Percentiles rank a stretch among this genome's conserved stretches.
Conservation (phyloP, 768 basidiomycete species). For the Gloeopeniophorella convolvens region DNA sequence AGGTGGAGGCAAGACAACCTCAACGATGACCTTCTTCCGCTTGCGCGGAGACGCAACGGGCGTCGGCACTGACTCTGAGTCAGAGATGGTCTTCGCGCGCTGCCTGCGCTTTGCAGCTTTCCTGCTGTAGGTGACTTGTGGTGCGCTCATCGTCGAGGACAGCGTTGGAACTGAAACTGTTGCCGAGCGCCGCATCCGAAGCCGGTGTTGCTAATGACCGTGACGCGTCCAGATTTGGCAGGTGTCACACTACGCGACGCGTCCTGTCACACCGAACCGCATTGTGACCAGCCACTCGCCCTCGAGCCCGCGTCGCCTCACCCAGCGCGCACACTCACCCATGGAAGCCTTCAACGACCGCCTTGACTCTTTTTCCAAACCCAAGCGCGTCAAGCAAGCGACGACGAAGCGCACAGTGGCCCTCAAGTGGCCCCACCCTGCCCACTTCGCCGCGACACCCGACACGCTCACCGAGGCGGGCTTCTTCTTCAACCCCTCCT, state of each 20-base stretch:
- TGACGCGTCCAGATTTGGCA: not conserved
- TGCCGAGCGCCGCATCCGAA: no score
- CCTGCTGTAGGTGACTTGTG: conserved; percentile 6
- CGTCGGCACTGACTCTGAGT: conserved; percentile 1
- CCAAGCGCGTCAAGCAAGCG: conserved; percentile 53
- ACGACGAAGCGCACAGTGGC: conserved; percentile 37
- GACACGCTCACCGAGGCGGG: conserved; percentile 79
- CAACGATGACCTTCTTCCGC: conserved; percentile 29
- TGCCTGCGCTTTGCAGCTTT: conserved; percentile 2
- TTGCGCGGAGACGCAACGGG: conserved; percentile 24
- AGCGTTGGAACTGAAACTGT: no score
- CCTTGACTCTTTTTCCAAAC: conserved; percentile 61
- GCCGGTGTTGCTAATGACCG: not conserved
- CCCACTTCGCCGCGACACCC: conserved; percentile 60
- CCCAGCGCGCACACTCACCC: not conserved
- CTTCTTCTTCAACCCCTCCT: conserved; percentile 74
- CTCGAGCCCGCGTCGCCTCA: not conserved
- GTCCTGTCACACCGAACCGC: conserved; percentile 4
- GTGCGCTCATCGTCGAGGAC: not conserved
- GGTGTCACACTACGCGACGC: conserved; percentile 12
- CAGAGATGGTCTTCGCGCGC: not conserved
- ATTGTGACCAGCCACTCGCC: not conserved
- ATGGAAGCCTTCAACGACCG: conserved; percentile 30
- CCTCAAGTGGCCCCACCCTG: conserved; percentile 76
- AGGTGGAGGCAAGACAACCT: conserved; percentile 23